phyloP scores from a whole-genome alignment of 495 filamentous ascomycete species.

The Penicillium crystallinum region DNA sequence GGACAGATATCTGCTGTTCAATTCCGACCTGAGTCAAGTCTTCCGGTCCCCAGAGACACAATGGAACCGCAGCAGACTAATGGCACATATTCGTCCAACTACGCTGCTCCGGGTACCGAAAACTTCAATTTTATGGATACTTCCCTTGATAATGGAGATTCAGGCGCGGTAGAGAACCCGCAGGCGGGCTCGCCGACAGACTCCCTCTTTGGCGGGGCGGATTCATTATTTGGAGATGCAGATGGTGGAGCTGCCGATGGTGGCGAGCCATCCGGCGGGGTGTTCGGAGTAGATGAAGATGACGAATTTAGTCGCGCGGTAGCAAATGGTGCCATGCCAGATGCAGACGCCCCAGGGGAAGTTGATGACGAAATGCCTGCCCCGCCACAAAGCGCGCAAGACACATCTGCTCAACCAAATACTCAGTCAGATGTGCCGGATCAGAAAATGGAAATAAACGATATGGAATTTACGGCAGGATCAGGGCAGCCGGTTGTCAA shows the following conservation, averaged over 20 bases:
- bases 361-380: conserved; percentile 19
- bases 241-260: conserved; percentile 55
- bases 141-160: conserved; percentile 33
- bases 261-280: conserved; percentile 49
- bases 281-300: conserved; percentile 72
- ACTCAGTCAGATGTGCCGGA: conserved; percentile 3
- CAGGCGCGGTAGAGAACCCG: conserved; percentile 33
- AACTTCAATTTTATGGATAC: conserved; percentile 44
- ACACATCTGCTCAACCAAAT: not conserved
- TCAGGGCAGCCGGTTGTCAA: conserved; percentile 33
- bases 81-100: conserved; percentile 64
- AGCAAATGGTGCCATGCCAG: conserved; percentile 49
- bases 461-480: conserved; percentile 17
- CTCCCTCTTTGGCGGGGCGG: conserved; percentile 57
- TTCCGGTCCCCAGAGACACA: conserved; percentile 69
- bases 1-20: conserved; percentile 87
- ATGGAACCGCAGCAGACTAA: conserved; percentile 51
- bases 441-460: conserved; percentile 12
- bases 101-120: conserved; percentile 39
- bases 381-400: conserved; percentile 8
- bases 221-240: conserved; percentile 73
- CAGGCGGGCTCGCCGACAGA: conserved; percentile 64
- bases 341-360: conserved; percentile 35
- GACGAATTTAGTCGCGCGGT: conserved; percentile 82
- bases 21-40: conserved; percentile 68